Evolutionary conservation across 208 protist genomes (phyloP).

Genomic region (Wallacemonas sp.): DNA sequence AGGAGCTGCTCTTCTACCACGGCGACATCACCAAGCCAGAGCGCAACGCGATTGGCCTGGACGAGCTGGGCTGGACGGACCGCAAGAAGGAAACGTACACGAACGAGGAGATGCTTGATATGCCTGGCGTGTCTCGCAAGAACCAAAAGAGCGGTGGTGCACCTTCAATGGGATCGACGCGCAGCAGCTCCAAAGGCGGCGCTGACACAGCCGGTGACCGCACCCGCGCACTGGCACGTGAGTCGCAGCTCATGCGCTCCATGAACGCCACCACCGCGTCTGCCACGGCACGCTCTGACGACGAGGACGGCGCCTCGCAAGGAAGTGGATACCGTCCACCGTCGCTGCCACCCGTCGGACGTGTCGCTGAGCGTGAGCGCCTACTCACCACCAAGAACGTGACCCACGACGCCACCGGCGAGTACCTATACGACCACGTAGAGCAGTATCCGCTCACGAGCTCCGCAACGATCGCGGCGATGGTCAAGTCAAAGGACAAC

Average conservation of each 20-base stretch:
- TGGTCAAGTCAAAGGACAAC: constrained; percentile 66
- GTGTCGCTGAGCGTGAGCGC: constrained; percentile 55
- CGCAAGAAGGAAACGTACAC: constrained; percentile 32
- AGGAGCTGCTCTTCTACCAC: constrained; percentile 86
- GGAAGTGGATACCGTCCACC: constrained; percentile 41
- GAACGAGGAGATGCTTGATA: constrained; percentile 68
- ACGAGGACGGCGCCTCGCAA: constrained; percentile 16
- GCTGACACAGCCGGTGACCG: constrained; percentile 5
- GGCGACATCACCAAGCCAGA: constrained; percentile 64
- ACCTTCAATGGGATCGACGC: background rate
- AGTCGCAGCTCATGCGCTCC: constrained; percentile 28
- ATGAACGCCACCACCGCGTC: constrained; percentile 21
- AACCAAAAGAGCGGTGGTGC: constrained; percentile 20
- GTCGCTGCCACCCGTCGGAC: constrained; percentile 59
- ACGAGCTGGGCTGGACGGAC: constrained; percentile 73
- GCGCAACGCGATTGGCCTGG: constrained; percentile 48
- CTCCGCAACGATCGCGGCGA: constrained; percentile 48
- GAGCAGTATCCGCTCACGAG: constrained; percentile 73
- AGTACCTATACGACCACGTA: constrained; percentile 54
- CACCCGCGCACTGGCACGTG: constrained; percentile 8
- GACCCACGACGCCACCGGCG: constrained; percentile 71
- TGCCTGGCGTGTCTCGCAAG: constrained; percentile 46
- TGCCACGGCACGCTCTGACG: background rate
- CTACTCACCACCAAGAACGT: constrained; percentile 82
- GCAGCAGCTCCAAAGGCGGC: background rate